phyloP scores from a whole-genome alignment of 495 filamentous ascomycete species.

The Xylaria castorea region DNA sequence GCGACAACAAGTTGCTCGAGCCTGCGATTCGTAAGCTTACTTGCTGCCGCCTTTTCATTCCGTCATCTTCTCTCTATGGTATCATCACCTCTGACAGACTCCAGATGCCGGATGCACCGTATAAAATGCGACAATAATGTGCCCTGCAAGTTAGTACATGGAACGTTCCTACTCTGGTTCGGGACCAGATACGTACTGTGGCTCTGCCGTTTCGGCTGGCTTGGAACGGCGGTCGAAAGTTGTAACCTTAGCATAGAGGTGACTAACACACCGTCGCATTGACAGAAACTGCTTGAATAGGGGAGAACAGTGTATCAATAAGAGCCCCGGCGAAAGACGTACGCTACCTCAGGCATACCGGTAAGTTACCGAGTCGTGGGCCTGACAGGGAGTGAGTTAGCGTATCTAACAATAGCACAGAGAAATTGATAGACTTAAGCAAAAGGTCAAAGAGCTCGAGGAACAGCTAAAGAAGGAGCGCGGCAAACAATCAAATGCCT shows the following conservation, averaged over 20 bases:
- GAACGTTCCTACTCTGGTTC: constrained; percentile 8
- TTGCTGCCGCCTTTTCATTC: neutral
- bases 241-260: neutral
- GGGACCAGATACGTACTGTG: neutral
- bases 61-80: neutral
- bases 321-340: constrained; percentile 39
- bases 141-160: constrained; percentile 44
- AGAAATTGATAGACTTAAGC: constrained; percentile 51
- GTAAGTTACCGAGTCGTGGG: constrained; percentile 23
- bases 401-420: constrained; percentile 29
- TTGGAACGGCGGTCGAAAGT: neutral
- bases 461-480: constrained; percentile 38
- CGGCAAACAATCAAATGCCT: neutral
- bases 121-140: constrained; percentile 55
- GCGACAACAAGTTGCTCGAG: constrained; percentile 52
- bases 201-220: neutral
- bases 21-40: constrained; percentile 51
- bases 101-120: constrained; percentile 50
- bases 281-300: constrained; percentile 48
- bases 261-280: constrained; percentile 18
- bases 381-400: neutral
- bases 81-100: constrained; percentile 14
- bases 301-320: constrained; percentile 50
- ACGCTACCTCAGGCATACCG: constrained; percentile 47
- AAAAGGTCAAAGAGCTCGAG: constrained; percentile 49